Base-by-base conservation (phyloP, 2,329 filamentous ascomycete species). In the Ciborinia camelliae region DNA sequence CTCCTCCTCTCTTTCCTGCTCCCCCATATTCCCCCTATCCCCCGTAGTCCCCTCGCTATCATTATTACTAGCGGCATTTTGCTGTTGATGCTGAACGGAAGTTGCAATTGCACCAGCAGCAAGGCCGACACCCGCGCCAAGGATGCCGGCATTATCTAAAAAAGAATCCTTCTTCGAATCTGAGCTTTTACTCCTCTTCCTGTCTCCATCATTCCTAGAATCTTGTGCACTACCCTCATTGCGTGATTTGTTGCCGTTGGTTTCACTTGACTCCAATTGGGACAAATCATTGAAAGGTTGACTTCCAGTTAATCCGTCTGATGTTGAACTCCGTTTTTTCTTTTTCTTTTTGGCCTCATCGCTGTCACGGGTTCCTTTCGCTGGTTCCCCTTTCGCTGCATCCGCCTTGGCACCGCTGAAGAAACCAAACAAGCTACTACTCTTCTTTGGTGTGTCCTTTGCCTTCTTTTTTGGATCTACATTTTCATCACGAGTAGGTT, bases 91-190 rank as follows among this genome's bases (percentile, higher is more conserved):
- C 70, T 74, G 73, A 71, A 72, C 71, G 73, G 71, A 69, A 70
- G 73, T 70, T 68, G 73, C 72, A 68, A 69, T 68, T 68, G 77
- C 80, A 75, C 78, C 80, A 77, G 81, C 80, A 79, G 79, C 81
- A 77, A 83, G 75, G 83, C 86, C 86, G 85, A 79, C 86, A 88
- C 85, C 85, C 81, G 82, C 84, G 85, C 85, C 85, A 85, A 83
- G 80, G 82, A 82, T 88, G 82, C 80, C 85, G 85, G 86, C 84
- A 81, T 84, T 85, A 88, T 78, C 86, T 88, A 88, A 87, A 87
- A 88, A 88, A 88, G 85, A 85, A 78, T 82, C 76, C 76, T 79
- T 78, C 61, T 73, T 72, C 23, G 70, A 70, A 57, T 67, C 71
- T 65, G 68, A 69, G n/a, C 70, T 71, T 55, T 68, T 66, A 50